Evolutionary conservation across 768 basidiomycete genomes (phyloP), one percentile per base, ranked within the genome.

Genomic region (Solioccasus polychromus): DNA sequence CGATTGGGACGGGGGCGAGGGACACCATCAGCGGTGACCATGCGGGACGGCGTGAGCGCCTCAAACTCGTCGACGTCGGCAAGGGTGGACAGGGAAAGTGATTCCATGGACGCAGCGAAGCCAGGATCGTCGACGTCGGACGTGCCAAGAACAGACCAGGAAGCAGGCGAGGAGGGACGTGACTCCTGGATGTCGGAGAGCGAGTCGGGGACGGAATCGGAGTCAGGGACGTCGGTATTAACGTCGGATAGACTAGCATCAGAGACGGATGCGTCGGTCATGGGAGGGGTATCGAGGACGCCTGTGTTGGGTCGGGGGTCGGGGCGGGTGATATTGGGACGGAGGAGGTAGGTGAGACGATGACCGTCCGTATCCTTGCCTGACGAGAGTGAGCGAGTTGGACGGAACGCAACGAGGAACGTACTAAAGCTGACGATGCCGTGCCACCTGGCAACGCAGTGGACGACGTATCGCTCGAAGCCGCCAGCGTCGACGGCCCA

Each of bases 391-490:
- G 9, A 14, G 38, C 15, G 28, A 29, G 44, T n/a, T n/a, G 42
- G 29, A 34, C 11, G 26, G 22, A 8, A 8, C 19, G 8, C n/a
- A 3, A n/a, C n/a, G 11, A 35, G 28, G 11, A 25, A 51, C 85
- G 55, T 63, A 88, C 88, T 91, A 71, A 82, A 92, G 68, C 85
- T 86, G 56, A 91, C 83, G 48, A 92, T 64, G 47, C 81, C 80
- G 62, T 90, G 79, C 64, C 84, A 91, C 29, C 88, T 73, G 32
- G 88, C 87, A 47, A 85, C 83, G 53, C 88, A 91, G 52, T 92
- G 89, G 6, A 91, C 80, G 36, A 91, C 78, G 55, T 88, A 91
- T 25, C 89, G 75, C 23, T 84, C 80, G 68, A 89, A 91, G 0
- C 80, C 72, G 57, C 88, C 85, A 1, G 36, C 12, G 23, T 46